Conservation (phyloP, 768 basidiomycete species). For the Peribolospora kevripleyi region DNA sequence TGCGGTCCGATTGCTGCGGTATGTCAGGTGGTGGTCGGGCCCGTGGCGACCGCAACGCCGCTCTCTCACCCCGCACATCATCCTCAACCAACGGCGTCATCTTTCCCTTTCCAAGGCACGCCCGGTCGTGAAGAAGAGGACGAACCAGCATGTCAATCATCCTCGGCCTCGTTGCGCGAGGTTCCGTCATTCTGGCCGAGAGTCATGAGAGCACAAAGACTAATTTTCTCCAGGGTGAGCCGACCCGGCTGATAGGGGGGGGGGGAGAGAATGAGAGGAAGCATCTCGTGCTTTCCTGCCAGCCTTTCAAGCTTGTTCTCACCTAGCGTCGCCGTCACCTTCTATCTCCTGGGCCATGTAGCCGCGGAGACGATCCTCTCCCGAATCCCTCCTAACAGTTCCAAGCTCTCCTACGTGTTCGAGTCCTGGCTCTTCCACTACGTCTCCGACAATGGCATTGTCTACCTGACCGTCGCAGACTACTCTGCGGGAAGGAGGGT, state of each 20-base stretch:
- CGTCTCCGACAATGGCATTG: conserved; percentile 31
- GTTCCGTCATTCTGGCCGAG: background rate
- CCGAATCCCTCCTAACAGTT: conserved; percentile 81
- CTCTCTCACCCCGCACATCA: no score
- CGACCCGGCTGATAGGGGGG: background rate
- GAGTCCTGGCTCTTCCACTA: conserved; percentile 12
- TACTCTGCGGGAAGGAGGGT: conserved; percentile 72
- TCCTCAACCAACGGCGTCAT: no score
- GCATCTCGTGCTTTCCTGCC: conserved; percentile 61
- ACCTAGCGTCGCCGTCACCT: background rate
- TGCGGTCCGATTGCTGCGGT: no score
- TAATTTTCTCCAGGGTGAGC: background rate
- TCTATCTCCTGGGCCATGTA: conserved; percentile 14
- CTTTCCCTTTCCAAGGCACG: no score
- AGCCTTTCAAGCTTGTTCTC: conserved; percentile 25
- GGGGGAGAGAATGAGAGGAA: conserved; percentile 48
- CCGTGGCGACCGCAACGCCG: no score
- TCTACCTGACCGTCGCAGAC: conserved; percentile 82
- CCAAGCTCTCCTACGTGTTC: conserved; percentile 25
- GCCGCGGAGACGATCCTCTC: conserved; percentile 71
- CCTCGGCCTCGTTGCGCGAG: background rate
- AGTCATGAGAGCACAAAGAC: background rate
- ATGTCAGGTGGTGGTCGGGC: no score
- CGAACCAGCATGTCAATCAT: no score
- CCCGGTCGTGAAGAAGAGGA: no score